A percentile compares a stretch with the other conserved stretches of the same genome.
Evolutionary conservation across 1,139 yeast species (phyloP).

Genomic region (Kazachstania sp.): DNA sequence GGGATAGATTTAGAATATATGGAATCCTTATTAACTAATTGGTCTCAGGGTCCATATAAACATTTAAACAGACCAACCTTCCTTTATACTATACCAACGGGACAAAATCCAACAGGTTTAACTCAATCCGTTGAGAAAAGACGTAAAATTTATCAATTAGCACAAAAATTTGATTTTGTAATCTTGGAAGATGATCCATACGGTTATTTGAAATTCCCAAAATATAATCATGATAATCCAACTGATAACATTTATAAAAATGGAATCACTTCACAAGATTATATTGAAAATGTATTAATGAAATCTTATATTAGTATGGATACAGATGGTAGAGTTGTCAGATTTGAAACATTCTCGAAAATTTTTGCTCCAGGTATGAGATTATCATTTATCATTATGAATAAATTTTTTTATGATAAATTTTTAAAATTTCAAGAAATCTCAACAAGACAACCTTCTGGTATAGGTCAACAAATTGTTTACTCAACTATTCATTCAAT

Average conservation of each 20-base stretch:
- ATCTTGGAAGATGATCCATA: slow-evolving; percentile 91
- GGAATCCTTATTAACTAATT: slow-evolving; percentile 46
- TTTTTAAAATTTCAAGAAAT: slow-evolving; percentile 37
- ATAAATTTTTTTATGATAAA: slow-evolving; percentile 43
- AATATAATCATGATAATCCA: slow-evolving; percentile 30
- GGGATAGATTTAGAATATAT: slow-evolving; percentile 50
- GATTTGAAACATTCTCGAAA: slow-evolving; percentile 82
- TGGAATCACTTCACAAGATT: slow-evolving; percentile 38
- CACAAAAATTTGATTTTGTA: slow-evolving; percentile 62
- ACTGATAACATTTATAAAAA: slow-evolving; percentile 34
- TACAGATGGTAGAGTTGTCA: slow-evolving; percentile 68
- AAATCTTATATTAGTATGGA: slow-evolving; percentile 45
- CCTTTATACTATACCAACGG: slow-evolving; percentile 69
- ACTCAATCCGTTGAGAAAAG: slow-evolving; percentile 60
- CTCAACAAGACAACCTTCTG: slow-evolving; percentile 48
- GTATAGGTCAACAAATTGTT: slow-evolving; percentile 38
- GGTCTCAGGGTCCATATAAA: slow-evolving; percentile 42
- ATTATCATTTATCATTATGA: slow-evolving; percentile 74
- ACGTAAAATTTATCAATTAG: slow-evolving; percentile 52
- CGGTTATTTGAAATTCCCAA: slow-evolving; percentile 48
- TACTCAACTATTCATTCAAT: slow-evolving; percentile 25
- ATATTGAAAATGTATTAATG: slow-evolving; percentile 43
- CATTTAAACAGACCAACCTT: slow-evolving; percentile 45
- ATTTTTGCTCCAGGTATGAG: slow-evolving; percentile 82
- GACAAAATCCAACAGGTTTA: slow-evolving; percentile 89